A percentile compares a stretch with the other conserved stretches of the same genome.
These are phyloP conservation scores for Leishmania braziliensis DNA, from an alignment of 208 protist species.

Conservation along the genomic window DNA sequence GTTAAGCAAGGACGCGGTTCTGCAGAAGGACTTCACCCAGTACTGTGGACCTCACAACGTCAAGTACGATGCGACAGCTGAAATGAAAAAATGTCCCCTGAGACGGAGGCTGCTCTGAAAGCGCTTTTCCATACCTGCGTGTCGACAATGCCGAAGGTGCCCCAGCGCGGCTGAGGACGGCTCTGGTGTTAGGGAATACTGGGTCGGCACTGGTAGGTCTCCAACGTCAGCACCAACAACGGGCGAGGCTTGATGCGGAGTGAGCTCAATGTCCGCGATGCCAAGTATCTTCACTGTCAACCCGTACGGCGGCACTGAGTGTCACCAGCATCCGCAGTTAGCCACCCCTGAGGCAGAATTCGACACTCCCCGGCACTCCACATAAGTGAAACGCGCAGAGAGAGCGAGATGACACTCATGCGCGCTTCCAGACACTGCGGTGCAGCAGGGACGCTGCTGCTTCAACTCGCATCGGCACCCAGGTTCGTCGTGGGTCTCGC, in stretches of 20 bases:
- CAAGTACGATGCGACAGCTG: slow-evolving; percentile 47
- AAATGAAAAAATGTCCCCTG: slow-evolving; percentile 66
- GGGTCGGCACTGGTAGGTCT: slow-evolving; percentile 5
- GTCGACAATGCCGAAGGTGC: not conserved
- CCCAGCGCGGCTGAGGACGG: not conserved
- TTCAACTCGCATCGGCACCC: slow-evolving; percentile 30
- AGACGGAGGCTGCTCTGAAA: slow-evolving; percentile 53
- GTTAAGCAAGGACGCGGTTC: slow-evolving; percentile 27
- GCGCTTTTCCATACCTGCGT: slow-evolving; percentile 42
- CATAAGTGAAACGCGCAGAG: slow-evolving; percentile 52
- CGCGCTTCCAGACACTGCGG: slow-evolving; percentile 6
- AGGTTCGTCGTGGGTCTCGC: slow-evolving; percentile 22
- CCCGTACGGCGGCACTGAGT: not conserved
- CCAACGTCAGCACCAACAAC: not conserved
- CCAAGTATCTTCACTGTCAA: not conserved
- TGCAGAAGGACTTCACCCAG: slow-evolving; percentile 39
- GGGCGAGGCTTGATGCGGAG: not conserved
- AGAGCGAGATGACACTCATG: slow-evolving; percentile 29
- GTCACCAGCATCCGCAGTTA: not conserved
- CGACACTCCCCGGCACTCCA: slow-evolving; percentile 1
- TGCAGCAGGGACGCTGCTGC: slow-evolving; percentile 11
- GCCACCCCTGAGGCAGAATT: not conserved
- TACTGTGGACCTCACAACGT: slow-evolving; percentile 52
- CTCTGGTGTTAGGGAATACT: not conserved
- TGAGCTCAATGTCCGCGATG: not conserved